Evolutionary conservation across 1,284 basidiomycete species (phyloP).

Genomic region (Ustilago trichophora): DNA sequence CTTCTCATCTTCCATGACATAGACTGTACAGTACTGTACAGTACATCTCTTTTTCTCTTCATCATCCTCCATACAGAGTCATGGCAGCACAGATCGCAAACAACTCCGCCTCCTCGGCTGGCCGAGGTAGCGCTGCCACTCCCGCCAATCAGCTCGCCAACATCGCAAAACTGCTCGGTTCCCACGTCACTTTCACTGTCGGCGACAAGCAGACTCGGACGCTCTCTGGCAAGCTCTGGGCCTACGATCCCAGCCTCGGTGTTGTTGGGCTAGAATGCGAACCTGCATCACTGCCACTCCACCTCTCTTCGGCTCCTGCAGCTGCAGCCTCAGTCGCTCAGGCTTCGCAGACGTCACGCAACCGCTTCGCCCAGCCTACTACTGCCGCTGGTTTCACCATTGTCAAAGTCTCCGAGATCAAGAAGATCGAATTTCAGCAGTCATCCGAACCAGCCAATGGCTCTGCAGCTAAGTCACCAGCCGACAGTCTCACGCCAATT

Average conservation of each 20-base stretch:
- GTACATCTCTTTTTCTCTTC: no score
- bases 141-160: constrained; percentile 28
- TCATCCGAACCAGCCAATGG: constrained; percentile 8
- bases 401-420: constrained; percentile 55
- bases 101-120: constrained; percentile 16
- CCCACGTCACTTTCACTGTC: constrained; percentile 32
- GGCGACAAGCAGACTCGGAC: constrained; percentile 34
- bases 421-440: constrained; percentile 46
- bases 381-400: constrained; percentile 54
- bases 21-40: no score
- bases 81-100: constrained; percentile 17
- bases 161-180: constrained; percentile 38
- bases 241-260: constrained; percentile 56
- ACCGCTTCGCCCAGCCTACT: constrained; percentile 24
- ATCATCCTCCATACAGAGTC: no score
- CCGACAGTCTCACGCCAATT: constrained; percentile 31
- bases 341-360: constrained; percentile 36
- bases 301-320: constrained; percentile 37
- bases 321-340: constrained; percentile 45
- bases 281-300: constrained; percentile 18
- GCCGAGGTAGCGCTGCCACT: constrained; percentile 11
- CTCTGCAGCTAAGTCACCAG: constrained; percentile 1
- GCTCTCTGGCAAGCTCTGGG: constrained; percentile 59
- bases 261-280: constrained; percentile 57
- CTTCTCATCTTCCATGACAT: no score